A percentile compares a stretch with the other conserved stretches of the same genome.
Conservation (phyloP, 352 stramenopile genomes). For the Albugo candida region DNA sequence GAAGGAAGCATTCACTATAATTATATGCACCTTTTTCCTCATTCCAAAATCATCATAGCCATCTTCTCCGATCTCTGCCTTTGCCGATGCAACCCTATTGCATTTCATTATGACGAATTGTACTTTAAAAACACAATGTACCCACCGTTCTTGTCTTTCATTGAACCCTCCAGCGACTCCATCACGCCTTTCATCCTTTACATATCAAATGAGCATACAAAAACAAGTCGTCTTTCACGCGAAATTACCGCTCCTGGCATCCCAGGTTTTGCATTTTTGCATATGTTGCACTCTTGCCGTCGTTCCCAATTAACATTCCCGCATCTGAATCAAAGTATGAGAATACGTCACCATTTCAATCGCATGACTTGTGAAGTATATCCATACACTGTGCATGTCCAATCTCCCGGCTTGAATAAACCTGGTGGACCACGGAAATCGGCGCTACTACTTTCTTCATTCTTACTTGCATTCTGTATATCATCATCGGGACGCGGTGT, state of each 20-base stretch:
- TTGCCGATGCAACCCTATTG: slow-evolving; percentile 38
- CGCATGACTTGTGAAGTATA: not conserved
- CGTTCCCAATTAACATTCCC: slow-evolving; percentile 79
- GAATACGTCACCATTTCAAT: not conserved
- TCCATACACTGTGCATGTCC: slow-evolving; percentile 60
- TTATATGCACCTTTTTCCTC: slow-evolving; percentile 47
- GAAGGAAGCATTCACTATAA: not conserved
- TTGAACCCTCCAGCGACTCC: slow-evolving; percentile 67
- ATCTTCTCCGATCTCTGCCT: slow-evolving; percentile 62
- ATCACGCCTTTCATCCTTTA: slow-evolving; percentile 65
- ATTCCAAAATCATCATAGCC: slow-evolving; percentile 77
- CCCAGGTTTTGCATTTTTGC: slow-evolving; percentile 57
- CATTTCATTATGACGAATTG: slow-evolving; percentile 3
- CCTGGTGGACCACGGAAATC: slow-evolving; percentile 40
- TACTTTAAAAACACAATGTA: not conserved
- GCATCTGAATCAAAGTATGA: slow-evolving; percentile 19
- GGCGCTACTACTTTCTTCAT: slow-evolving; percentile 7
- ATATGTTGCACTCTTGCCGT: slow-evolving; percentile 73
- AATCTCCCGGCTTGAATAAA: slow-evolving; percentile 63
- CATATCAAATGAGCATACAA: not conserved
- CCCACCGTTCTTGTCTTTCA: slow-evolving; percentile 57
- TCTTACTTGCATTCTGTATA: slow-evolving; percentile 7
- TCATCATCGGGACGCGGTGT: slow-evolving; percentile 29
- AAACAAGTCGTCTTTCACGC: not conserved
- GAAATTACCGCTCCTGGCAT: slow-evolving; percentile 30